Base-by-base conservation (phyloP, 345 rosid genomes). In the Noccaea bulbosa region DNA sequence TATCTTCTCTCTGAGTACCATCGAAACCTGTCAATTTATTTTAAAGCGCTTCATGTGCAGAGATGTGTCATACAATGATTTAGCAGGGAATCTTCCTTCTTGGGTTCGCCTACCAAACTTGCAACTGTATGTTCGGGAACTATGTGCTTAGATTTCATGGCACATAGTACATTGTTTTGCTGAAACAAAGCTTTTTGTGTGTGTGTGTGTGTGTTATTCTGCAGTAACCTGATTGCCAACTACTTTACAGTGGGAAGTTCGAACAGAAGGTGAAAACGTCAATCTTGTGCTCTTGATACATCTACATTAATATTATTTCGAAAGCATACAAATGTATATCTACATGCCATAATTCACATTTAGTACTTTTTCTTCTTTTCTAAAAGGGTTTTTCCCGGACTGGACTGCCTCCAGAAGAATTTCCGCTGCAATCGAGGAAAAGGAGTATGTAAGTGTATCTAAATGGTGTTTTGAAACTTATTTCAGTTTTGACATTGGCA, bases 1-100 rank as follows among this genome's bases (percentile, higher is more conserved):
- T 52, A 16, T 37, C 50, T 70, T 14, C 48, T 24, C 63, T 38
- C 39, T 52, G 30, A 44, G 37, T 44, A 46, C 50, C 56, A 27
- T 61, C 24, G 45, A 46, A 16, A 35, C 24, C 17, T 48, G 27
- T 33, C 56, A 39, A 65, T 11, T 5, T 14, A 45, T 37, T 4
- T 38, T 15, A n/a, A 48, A 32, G 27, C 16, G 51, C 39, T 55
- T 50, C 46, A 47, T 63, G 34, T 70, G 58, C 87, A 89, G 98
- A 82, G 98, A 92, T 81, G 81, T 86, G 27, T 87, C 96, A 1
- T 88, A 89, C 77, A 92, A 92, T 74, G 79, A 80, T 72, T 77
- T 89, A 78, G 50, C 62, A 0, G 94, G 94, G 16, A 81, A 46
- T 73, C 70, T 89, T 71, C 98, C 98, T 72, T 73, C 92, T 24